Percentiles rank a stretch among this genome's conserved stretches.
phyloP scores from a whole-genome alignment of 371 early-diverging fungal species.

The Apophysomyces sp. region DNA sequence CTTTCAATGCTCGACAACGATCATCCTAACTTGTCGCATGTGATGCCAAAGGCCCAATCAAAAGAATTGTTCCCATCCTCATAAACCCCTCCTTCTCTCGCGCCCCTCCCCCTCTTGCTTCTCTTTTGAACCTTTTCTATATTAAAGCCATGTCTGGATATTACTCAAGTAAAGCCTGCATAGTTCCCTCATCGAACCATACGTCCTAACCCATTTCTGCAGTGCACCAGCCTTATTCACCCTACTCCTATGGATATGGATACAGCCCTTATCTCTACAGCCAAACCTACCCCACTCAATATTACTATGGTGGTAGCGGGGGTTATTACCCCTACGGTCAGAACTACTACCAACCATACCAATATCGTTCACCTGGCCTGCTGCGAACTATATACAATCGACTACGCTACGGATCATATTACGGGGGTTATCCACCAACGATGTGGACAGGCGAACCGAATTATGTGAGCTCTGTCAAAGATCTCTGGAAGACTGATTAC shows the following conservation, averaged over 20 bases:
- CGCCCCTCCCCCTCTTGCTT: too few species aligned
- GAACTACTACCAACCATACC: slow-evolving; percentile 3
- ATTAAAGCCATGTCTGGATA: slow-evolving; percentile 1
- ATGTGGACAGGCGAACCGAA: slow-evolving; percentile 19
- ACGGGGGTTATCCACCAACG: slow-evolving; percentile 6
- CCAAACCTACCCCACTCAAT: slow-evolving; percentile 5
- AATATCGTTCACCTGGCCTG: slow-evolving; percentile 15
- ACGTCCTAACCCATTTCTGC: not conserved
- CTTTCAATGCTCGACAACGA: too few species aligned
- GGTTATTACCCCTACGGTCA: slow-evolving; percentile 11
- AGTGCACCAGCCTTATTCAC: not conserved
- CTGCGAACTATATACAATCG: slow-evolving; percentile 20
- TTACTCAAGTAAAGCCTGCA: slow-evolving; percentile 8
- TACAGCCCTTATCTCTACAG: slow-evolving; percentile 13
- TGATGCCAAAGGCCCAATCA: slow-evolving; percentile 5
- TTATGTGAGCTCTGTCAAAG: slow-evolving; percentile 22
- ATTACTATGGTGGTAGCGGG: slow-evolving; percentile 4
- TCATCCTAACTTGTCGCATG: not conserved
- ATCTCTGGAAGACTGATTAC: slow-evolving; percentile 22
- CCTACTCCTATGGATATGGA: slow-evolving; percentile 4
- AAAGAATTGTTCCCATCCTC: slow-evolving; percentile 1
- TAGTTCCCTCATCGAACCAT: not conserved
- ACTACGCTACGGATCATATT: slow-evolving; percentile 14
- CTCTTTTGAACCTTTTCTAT: not conserved
- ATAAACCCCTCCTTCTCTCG: not conserved